Percentiles rank a stretch among this genome's conserved stretches.
phyloP scores from a whole-genome alignment of 1,139 yeast species.

The Magnusiomyces magnusii region DNA sequence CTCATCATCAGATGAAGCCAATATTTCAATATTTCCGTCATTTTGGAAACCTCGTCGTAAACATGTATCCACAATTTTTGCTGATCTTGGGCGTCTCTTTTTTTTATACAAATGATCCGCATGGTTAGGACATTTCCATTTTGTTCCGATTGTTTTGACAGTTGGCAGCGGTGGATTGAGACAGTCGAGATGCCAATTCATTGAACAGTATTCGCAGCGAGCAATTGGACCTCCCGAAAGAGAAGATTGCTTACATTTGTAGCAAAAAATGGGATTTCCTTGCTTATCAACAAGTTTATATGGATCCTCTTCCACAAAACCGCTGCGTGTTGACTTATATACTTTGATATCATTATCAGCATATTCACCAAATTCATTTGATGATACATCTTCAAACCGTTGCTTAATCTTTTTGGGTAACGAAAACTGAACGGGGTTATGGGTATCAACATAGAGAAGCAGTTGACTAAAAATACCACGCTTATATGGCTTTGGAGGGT shows the following conservation, averaged over 20 bases:
- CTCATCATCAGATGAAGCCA: constrained; percentile 34
- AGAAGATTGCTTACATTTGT: constrained; percentile 68
- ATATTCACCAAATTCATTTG: constrained; percentile 67
- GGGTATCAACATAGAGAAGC: constrained; percentile 47
- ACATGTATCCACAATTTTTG: constrained; percentile 48
- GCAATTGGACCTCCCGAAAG: constrained; percentile 47
- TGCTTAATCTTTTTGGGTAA: constrained; percentile 66
- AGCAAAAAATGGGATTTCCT: constrained; percentile 62
- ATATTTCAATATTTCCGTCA: constrained; percentile 59
- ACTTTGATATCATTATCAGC: constrained; percentile 47
- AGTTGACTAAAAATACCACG: constrained; percentile 51
- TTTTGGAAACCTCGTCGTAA: constrained; percentile 56
- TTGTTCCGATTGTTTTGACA: constrained; percentile 68
- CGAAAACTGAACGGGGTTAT: constrained; percentile 66
- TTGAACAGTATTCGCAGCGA: constrained; percentile 77
- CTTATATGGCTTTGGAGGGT: constrained; percentile 32
- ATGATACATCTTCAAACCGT: constrained; percentile 62
- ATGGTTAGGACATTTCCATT: constrained; percentile 95
- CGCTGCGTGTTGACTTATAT: constrained; percentile 27
- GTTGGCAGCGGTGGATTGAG: constrained; percentile 65
- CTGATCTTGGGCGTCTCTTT: constrained; percentile 46
- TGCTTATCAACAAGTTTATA: constrained; percentile 56
- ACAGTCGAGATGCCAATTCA: constrained; percentile 93
- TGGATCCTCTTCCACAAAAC: constrained; percentile 47
- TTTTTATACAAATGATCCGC: constrained; percentile 37